These are phyloP conservation scores for Ballota nigra DNA, from an alignment of 257 asterid species.

Conservation along the genomic window DNA sequence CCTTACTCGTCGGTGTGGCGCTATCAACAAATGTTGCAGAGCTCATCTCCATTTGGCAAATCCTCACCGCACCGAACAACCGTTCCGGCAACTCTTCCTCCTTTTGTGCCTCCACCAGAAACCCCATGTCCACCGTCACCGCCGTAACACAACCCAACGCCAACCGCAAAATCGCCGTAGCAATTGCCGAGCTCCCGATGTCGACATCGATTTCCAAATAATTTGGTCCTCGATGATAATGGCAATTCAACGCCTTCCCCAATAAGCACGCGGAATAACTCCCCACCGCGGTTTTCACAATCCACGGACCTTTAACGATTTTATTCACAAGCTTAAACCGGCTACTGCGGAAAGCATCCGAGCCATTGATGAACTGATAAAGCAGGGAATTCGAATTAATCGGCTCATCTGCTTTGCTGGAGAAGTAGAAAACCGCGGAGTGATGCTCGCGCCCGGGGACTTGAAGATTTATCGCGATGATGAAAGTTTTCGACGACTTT, in stretches of 20 bases:
- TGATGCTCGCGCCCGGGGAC: slow-evolving; percentile 89
- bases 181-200: slow-evolving; percentile 85
- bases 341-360: slow-evolving; percentile 63
- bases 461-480: slow-evolving; percentile 78
- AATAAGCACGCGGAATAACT: slow-evolving; percentile 80
- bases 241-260: slow-evolving; percentile 80
- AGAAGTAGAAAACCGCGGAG: slow-evolving; percentile 83
- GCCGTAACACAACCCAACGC: slow-evolving; percentile 84
- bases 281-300: slow-evolving; percentile 85
- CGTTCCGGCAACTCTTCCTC: slow-evolving; percentile 90
- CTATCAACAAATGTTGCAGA: slow-evolving; percentile 64
- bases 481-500: slow-evolving; percentile 43
- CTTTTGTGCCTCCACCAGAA: slow-evolving; percentile 67
- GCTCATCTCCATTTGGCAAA: slow-evolving; percentile 89
- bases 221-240: slow-evolving; percentile 63
- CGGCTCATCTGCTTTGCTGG: slow-evolving; percentile 54
- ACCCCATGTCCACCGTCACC: slow-evolving; percentile 93
- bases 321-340: slow-evolving; percentile 86
- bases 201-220: slow-evolving; percentile 91
- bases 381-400: slow-evolving; percentile 56
- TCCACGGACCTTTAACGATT: slow-evolving; percentile 94
- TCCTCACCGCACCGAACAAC: slow-evolving; percentile 78
- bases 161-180: slow-evolving; percentile 73
- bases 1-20: slow-evolving; percentile 45
- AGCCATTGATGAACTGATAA: slow-evolving; percentile 63